Conservation (phyloP, 371 early-diverging fungal species). For the Mucor saturninus region DNA sequence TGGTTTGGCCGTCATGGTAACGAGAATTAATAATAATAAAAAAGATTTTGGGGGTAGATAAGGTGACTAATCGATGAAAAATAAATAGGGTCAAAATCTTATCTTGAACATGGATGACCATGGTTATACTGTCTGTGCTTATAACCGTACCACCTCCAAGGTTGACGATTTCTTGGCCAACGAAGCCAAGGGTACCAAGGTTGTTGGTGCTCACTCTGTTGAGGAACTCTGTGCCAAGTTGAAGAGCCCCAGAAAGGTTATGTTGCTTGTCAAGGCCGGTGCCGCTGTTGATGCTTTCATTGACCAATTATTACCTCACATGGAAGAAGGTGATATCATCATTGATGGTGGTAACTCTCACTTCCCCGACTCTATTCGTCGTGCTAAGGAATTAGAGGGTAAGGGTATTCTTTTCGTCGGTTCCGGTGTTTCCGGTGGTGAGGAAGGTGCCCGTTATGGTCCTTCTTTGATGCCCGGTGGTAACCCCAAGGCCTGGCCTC, state of each 20-base stretch:
- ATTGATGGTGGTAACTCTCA: constrained; percentile 99
- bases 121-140: constrained; percentile 92
- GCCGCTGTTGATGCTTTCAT: constrained; percentile 96
- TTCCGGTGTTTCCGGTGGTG: constrained; percentile 99
- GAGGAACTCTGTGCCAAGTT: constrained; percentile 92
- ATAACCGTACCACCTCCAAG: constrained; percentile 97
- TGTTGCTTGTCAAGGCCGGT: constrained; percentile 98
- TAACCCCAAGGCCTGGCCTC: constrained; percentile 90
- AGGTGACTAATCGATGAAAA: background rate
- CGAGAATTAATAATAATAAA: constrained; percentile 7
- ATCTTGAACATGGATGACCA: constrained; percentile 98
- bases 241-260: constrained; percentile 94
- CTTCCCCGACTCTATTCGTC: constrained; percentile 96
- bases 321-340: constrained; percentile 94
- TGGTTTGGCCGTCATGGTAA: constrained; percentile 99
- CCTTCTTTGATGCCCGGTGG: constrained; percentile 99
- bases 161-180: constrained; percentile 93
- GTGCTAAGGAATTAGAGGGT: constrained; percentile 83
- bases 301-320: constrained; percentile 80
- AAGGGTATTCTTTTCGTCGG: constrained; percentile 96
- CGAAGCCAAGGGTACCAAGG: constrained; percentile 96
- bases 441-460: constrained; percentile 99
- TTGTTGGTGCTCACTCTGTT: constrained; percentile 93
- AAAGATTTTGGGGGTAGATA: background rate
- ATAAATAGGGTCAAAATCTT: constrained; percentile 91